Percentiles rank a stretch among this genome's conserved stretches.
Conservation (phyloP, 495 filamentous ascomycete genomes). For the Xylaria curta region DNA sequence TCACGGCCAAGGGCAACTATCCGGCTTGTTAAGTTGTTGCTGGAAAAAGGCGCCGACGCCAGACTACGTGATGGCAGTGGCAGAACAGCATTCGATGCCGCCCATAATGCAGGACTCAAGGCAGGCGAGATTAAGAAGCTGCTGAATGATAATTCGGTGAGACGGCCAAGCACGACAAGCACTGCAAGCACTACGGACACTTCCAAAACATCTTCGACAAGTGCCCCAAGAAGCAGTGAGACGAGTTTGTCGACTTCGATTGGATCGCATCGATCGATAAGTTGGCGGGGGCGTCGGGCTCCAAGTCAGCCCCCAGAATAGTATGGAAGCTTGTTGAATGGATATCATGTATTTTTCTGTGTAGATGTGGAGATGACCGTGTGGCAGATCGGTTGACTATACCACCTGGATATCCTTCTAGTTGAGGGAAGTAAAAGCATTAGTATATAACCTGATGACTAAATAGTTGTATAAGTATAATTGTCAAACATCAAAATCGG, state of each 20-base stretch:
- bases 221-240: neutral
- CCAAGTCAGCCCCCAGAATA: neutral
- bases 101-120: constrained; percentile 33
- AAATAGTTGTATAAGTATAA: neutral
- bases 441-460: neutral
- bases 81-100: constrained; percentile 32
- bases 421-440: too few relatives aligned
- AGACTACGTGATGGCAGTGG: constrained; percentile 29
- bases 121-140: constrained; percentile 32
- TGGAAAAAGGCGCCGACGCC: constrained; percentile 37
- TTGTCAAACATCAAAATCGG: neutral
- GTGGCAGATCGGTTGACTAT: too few relatives aligned
- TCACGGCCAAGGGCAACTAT: constrained; percentile 24
- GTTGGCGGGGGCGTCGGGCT: neutral
- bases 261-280: neutral
- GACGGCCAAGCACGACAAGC: constrained; percentile 20
- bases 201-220: neutral
- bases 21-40: constrained; percentile 32
- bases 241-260: neutral
- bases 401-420: too few relatives aligned
- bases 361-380: too few relatives aligned
- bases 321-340: neutral
- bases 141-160: constrained; percentile 24
- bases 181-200: neutral
- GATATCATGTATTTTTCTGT: neutral